Percentiles rank a stretch among this genome's conserved stretches.
Evolutionary conservation across 2,329 filamentous ascomycete species (phyloP).

Genomic region (Colletotrichum karsti): DNA sequence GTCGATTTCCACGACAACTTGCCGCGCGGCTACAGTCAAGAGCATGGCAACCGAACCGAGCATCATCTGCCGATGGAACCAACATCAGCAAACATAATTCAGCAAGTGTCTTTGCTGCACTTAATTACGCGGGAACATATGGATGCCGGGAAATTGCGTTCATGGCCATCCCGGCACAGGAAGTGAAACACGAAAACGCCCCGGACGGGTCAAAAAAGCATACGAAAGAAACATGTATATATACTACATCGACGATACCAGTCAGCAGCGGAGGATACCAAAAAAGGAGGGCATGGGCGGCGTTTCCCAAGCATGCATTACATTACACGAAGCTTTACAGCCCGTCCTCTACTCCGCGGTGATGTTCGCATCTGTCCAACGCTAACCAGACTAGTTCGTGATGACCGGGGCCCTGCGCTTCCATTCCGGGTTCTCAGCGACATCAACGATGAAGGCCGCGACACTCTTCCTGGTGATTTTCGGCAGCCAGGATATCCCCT

Average conservation of each 20-base stretch:
- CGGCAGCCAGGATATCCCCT: conserved; percentile 49
- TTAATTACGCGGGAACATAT: background rate
- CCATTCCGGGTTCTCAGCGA: conserved; percentile 49
- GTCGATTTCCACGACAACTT: background rate
- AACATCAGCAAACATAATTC: background rate
- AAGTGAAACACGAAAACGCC: background rate
- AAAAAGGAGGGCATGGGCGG: conserved; percentile 17
- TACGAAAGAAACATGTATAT: conserved; percentile 21
- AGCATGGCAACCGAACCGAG: background rate
- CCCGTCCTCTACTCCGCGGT: background rate
- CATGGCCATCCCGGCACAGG: background rate
- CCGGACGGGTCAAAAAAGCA: background rate
- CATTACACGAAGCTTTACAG: background rate
- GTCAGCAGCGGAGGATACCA: conserved; percentile 9
- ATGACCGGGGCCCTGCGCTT: conserved; percentile 55
- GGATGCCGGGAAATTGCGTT: conserved; percentile 2
- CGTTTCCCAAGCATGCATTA: conserved; percentile 20
- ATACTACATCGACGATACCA: conserved; percentile 25
- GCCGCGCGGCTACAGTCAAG: background rate
- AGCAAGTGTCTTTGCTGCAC: background rate
- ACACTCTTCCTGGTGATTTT: conserved; percentile 48
- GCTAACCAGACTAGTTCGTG: conserved; percentile 49
- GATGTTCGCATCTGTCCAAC: background rate
- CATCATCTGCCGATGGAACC: background rate
- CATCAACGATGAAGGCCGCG: conserved; percentile 54